Base-by-base conservation (phyloP, 768 basidiomycete species). In the Boletus reticulatus region DNA sequence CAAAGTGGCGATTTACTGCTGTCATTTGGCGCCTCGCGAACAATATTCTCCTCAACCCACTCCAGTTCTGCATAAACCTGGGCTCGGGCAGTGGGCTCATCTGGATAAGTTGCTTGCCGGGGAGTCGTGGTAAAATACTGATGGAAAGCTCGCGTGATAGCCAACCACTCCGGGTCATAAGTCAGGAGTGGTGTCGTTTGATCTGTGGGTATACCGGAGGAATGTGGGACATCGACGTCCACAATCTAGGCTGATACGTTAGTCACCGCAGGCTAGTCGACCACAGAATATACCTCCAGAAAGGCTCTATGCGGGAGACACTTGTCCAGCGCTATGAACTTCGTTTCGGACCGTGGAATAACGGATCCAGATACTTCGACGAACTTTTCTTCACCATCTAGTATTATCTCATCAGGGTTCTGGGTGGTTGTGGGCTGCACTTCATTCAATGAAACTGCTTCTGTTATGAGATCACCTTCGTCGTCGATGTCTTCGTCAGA, bases 131-230 rank as follows among this genome's bases (percentile, higher is more conserved):
- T 86, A 58, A 98, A 80, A 73, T 80, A 88, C 0, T 87, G 85
- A 57, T 93, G 83, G 61, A 95, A 89, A 0, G 92, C 93, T 8
- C 91, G 88, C 6, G 85, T 85, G 64, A 99, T 93, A 0, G 94
- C 94, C 45, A 98, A 84, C 97, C 97, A 99, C 67, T 93, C 85
- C 0, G 87, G 86, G 64, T 98, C 94, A 70, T 83, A 97, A 14
- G 80, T 78, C 19, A 98, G 64, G 0, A 56, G 59, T 6, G 81
- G 79, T 10, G 31, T 44, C 11, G 50, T 38, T 46, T 58, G 55
- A 34, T 55, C 48, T 10, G 58, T 50, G 38, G 46, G 44, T 27
- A 50, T 36, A 50, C 46, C 38, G 24, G 56, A 52, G 49, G 67
- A 51, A 48, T 50, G n/a, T 37, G 47, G 48, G 43, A 63, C 61